Evolutionary conservation across 31 red algal species (phyloP).

Genomic region (Asparagopsis taxiformis): DNA sequence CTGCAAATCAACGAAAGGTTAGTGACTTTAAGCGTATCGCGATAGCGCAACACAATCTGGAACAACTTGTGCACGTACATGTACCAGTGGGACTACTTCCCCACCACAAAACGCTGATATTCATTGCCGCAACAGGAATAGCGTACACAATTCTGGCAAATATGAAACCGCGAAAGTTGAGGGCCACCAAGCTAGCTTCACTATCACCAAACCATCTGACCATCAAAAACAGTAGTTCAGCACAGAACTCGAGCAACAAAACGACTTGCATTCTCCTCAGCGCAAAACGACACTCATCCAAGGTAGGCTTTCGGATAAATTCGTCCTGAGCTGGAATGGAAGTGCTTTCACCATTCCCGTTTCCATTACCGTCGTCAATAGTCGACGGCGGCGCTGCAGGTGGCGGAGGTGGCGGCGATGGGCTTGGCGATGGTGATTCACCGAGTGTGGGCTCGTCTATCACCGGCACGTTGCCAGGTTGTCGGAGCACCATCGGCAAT

Average conservation of each 20-base stretch:
- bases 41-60: not conserved
- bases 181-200: constrained; percentile 12
- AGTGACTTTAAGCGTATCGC: not conserved
- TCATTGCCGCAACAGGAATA: constrained; percentile 27
- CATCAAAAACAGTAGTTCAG: constrained; percentile 37
- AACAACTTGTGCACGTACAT: not conserved
- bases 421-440: no score
- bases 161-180: constrained; percentile 25
- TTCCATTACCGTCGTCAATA: not conserved
- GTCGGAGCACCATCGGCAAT: no score
- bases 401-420: no score
- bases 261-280: constrained; percentile 39
- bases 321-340: not conserved
- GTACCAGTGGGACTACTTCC: constrained; percentile 33
- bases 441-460: no score
- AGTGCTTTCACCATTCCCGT: not conserved
- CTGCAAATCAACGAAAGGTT: not conserved
- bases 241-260: constrained; percentile 35
- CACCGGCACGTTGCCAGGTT: no score
- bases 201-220: constrained; percentile 11
- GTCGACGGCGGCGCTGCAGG: no score
- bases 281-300: constrained; percentile 21
- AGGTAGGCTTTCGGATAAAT: not conserved
- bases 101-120: constrained; percentile 28
- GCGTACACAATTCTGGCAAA: constrained; percentile 19